These are phyloP conservation scores for Kodamaea arcana DNA, from an alignment of 1,139 yeast species.

Conservation along the genomic window DNA sequence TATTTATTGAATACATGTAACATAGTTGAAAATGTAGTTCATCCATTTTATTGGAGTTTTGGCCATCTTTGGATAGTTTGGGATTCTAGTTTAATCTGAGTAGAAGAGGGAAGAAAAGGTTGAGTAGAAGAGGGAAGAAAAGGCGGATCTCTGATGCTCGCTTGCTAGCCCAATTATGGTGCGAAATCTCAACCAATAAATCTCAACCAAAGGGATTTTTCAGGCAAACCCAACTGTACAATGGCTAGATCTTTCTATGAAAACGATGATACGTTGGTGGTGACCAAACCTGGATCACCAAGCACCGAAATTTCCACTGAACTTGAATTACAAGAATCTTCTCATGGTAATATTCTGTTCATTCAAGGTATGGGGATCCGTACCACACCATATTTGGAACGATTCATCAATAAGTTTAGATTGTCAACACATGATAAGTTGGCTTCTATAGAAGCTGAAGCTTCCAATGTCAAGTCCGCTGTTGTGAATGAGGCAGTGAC, in stretches of 20 bases:
- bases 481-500: slow-evolving; percentile 34
- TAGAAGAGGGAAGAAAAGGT: not conserved
- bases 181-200: slow-evolving; percentile 1
- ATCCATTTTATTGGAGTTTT: too few species aligned
- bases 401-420: slow-evolving; percentile 36
- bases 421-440: slow-evolving; percentile 34
- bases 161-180: not conserved
- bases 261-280: slow-evolving; percentile 41
- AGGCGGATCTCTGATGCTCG: not conserved
- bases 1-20: too few species aligned
- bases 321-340: slow-evolving; percentile 35
- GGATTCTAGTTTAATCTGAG: too few species aligned
- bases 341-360: slow-evolving; percentile 39
- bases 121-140: not conserved
- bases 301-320: slow-evolving; percentile 32
- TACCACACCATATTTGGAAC: slow-evolving; percentile 44
- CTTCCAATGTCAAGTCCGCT: slow-evolving; percentile 44
- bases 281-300: slow-evolving; percentile 44
- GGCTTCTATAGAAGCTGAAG: slow-evolving; percentile 37
- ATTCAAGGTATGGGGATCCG: slow-evolving; percentile 53
- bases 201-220: not conserved
- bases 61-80: too few species aligned
- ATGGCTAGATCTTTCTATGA: slow-evolving; percentile 44
- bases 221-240: too few species aligned
- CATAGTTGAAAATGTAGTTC: too few species aligned